These are phyloP conservation scores for Chaetomidium leptoderma DNA, from an alignment of 495 filamentous ascomycete species.

Conservation along the genomic window DNA sequence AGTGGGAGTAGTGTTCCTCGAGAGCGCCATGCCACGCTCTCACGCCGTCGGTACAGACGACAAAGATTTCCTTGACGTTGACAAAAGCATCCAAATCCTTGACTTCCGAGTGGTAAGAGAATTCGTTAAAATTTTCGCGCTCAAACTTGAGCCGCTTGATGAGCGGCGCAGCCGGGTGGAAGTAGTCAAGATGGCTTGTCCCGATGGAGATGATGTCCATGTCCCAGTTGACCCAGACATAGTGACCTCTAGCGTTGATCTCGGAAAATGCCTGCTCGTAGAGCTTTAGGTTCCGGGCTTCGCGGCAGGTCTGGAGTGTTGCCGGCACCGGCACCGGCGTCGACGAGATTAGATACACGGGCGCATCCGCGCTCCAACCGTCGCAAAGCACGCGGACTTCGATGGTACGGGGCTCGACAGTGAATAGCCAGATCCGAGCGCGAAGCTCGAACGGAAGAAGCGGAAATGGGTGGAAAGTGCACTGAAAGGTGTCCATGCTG, in stretches of 20 bases:
- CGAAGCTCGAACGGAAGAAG: conserved; percentile 24
- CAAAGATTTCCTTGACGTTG: neutral
- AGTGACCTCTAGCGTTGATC: conserved; percentile 13
- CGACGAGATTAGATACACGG: conserved; percentile 19
- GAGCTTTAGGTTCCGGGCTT: conserved; percentile 17
- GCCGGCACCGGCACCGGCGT: conserved; percentile 25
- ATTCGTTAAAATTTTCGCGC: neutral
- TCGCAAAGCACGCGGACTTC: conserved; percentile 19
- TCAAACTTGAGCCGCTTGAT: conserved; percentile 4
- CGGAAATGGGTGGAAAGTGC: conserved; percentile 22
- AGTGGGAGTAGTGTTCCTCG: neutral
- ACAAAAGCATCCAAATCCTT: conserved; percentile 1
- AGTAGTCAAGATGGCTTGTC: neutral
- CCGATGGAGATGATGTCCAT: conserved; percentile 26
- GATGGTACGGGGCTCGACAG: conserved; percentile 23
- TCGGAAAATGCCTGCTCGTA: conserved; percentile 20
- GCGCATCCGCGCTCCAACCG: neutral
- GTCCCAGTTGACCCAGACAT: conserved; percentile 28
- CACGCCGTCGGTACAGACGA: neutral
- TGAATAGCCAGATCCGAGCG: conserved; percentile 21
- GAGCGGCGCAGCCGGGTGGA: neutral
- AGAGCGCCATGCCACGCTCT: neutral
- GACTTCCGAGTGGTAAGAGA: conserved; percentile 10
- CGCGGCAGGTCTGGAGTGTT: conserved; percentile 25
- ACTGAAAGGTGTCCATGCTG: conserved; percentile 12